These are phyloP conservation scores for Evansstolkia leycettana DNA, from an alignment of 495 filamentous ascomycete species.

Conservation along the genomic window DNA sequence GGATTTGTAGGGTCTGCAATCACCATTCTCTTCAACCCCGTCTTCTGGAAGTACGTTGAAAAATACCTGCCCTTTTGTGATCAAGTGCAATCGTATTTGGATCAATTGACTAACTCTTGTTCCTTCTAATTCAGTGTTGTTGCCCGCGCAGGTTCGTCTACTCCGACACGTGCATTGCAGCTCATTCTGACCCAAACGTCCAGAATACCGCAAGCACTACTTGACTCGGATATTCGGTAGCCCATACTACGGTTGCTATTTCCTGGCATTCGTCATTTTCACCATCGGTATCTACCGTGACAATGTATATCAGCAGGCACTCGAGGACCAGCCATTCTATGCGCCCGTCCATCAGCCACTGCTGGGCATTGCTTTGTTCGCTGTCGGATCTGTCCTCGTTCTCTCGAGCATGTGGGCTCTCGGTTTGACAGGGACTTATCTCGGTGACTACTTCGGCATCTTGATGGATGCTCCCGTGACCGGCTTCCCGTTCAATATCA, in stretches of 20 bases:
- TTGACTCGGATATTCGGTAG: conserved; percentile 82
- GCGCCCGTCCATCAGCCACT: conserved; percentile 56
- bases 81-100: no score
- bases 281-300: conserved; percentile 81
- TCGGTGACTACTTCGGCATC: conserved; percentile 98
- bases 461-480: conserved; percentile 91
- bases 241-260: conserved; percentile 75
- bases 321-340: conserved; percentile 31
- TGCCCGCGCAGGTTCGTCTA: conserved; percentile 32
- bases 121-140: conserved; percentile 21
- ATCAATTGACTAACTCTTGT: conserved; percentile 6
- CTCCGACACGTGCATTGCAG: neutral
- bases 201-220: conserved; percentile 84
- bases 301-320: conserved; percentile 38
- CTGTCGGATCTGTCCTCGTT: conserved; percentile 71
- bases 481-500: conserved; percentile 91
- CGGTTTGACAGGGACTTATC: conserved; percentile 92
- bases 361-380: conserved; percentile 56
- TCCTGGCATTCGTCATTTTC: conserved; percentile 82
- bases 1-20: conserved; percentile 28
- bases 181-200: conserved; percentile 3
- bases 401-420: conserved; percentile 80
- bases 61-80: neutral
- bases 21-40: conserved; percentile 41
- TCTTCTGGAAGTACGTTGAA: conserved; percentile 44